Base-by-base conservation (phyloP, 1,139 yeast species). In the Hemisphaericaspora xylofermentans region DNA sequence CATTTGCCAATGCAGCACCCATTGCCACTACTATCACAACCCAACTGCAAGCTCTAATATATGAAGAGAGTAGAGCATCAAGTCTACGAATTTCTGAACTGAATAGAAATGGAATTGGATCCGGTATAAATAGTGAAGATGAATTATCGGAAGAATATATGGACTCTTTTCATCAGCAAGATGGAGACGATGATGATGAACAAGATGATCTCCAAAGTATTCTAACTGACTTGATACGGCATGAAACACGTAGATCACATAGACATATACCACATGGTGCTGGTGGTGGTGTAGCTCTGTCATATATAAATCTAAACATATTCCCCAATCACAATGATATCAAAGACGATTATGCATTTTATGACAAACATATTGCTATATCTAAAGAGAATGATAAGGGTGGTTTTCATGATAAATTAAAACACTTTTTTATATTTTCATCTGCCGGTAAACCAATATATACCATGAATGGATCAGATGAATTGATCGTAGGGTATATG, bases 371-470 rank as follows among this genome's bases (percentile, higher is more conserved):
- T 37, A 53, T 64, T 7, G 30, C 35, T 1, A 48, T 56, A 5
- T 63, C 61, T 21, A 70, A 68, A 48, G 44, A 50, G 6, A 44
- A 49, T 3, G 53, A 52, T 30, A 36, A 44, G n/a, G 52, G 52
- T 1, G 40, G 45, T 39, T 81, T 80, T 53, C 74, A 66, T 43
- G 48, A 51, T 33, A 75, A 68, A 35, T 62, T 72, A 39, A 86
- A 85, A 58, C 94, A 86, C 42, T 88, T 86, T 53, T 81, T 89
- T 49, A 80, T 93, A 6, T 68, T 93, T n/a, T 88, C 96, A 0
- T 67, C 83, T 2, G 96, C 98, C 0, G 98, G 98, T 0, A 93
- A 93, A 59, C 97, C 96, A 1, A 86, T 93, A 6, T 93, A 84
- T 60, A 79, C 95, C 1, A 71, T 85, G 71, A 76, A 83, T 56